Evolutionary conservation across 1,139 yeast species (phyloP).

Genomic region (Debaryomyces sp.): DNA sequence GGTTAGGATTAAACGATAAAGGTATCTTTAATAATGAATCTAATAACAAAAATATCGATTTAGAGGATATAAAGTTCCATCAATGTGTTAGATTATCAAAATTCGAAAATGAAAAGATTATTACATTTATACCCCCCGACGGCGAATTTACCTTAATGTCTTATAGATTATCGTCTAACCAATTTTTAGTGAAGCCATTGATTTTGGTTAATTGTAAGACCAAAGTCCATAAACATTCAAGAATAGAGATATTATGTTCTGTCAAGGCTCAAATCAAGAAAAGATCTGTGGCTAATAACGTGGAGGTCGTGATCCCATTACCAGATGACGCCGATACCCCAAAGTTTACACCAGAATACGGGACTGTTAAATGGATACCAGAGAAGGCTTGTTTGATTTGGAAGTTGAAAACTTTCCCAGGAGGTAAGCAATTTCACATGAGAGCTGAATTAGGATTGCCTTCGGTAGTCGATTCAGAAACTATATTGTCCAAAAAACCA

Average conservation of each 20-base stretch:
- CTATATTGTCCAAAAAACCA: constrained; percentile 65
- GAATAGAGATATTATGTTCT: constrained; percentile 82
- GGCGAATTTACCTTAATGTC: constrained; percentile 91
- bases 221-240: constrained; percentile 80
- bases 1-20: constrained; percentile 89
- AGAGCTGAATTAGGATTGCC: constrained; percentile 91
- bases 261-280: constrained; percentile 92
- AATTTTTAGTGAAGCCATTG: constrained; percentile 73
- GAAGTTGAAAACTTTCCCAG: constrained; percentile 92
- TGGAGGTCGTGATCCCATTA: constrained; percentile 87
- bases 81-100: constrained; percentile 87
- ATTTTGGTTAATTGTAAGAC: constrained; percentile 84
- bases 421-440: constrained; percentile 91
- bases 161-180: constrained; percentile 81
- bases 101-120: constrained; percentile 81
- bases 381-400: constrained; percentile 83
- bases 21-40: constrained; percentile 59
- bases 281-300: constrained; percentile 91
- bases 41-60: constrained; percentile 56
- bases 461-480: constrained; percentile 69
- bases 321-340: constrained; percentile 99
- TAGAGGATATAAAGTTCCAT: constrained; percentile 95
- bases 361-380: constrained; percentile 89
- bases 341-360: constrained; percentile 76
- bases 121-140: constrained; percentile 90